phyloP scores from a whole-genome alignment of 2,329 filamentous ascomycete species.

The Penicillium rolfsii region DNA sequence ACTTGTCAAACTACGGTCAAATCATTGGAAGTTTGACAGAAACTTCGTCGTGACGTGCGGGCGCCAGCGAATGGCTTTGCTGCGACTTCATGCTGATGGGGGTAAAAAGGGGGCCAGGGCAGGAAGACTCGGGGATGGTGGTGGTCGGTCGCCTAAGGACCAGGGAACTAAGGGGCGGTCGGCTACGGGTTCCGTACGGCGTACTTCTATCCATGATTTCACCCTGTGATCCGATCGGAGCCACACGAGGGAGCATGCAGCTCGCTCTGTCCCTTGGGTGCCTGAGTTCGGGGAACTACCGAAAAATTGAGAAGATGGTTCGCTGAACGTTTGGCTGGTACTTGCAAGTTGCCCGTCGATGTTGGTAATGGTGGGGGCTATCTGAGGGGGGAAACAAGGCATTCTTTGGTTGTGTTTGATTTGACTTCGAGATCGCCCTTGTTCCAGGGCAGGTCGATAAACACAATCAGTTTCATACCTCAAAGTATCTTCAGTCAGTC shows the following conservation, averaged over 20 bases:
- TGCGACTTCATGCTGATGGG: not conserved
- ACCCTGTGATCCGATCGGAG: conserved; percentile 8
- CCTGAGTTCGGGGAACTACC: conserved; percentile 6
- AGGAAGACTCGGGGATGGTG: no score
- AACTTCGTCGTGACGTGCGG: not conserved
- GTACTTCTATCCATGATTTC: not conserved
- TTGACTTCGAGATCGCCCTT: conserved; percentile 1
- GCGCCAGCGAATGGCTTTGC: conserved; percentile 1
- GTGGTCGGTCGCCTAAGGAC: no score
- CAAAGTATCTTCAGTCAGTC: not conserved
- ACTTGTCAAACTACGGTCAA: not conserved
- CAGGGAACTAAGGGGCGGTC: conserved; percentile 4
- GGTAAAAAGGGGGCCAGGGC: not conserved
- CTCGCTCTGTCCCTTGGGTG: not conserved
- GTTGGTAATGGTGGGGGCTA: conserved; percentile 1
- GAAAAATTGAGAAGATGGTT: not conserved
- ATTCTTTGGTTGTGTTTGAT: not conserved
- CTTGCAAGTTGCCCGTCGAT: not conserved
- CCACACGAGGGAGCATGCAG: conserved; percentile 12
- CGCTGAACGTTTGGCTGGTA: not conserved
- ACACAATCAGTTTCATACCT: not conserved
- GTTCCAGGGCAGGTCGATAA: not conserved
- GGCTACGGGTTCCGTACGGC: conserved; percentile 20
- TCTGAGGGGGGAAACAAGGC: not conserved
- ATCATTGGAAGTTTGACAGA: no score